Base-by-base conservation (phyloP, 2,329 filamentous ascomycete species). In the Aspergillus arachidicola region DNA sequence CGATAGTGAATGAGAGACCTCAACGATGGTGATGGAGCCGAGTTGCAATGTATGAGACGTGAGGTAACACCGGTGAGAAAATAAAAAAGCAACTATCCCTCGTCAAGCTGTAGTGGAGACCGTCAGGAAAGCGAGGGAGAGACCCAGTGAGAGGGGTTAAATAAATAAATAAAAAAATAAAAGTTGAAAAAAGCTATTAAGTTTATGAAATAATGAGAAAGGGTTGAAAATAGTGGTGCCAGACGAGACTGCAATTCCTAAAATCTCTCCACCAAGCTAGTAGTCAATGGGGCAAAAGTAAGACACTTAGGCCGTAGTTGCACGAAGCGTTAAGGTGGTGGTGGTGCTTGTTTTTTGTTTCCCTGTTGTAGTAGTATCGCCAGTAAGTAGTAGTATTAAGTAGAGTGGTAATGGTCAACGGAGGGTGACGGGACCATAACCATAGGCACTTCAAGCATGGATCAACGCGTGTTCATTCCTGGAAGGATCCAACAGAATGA, bases 391-490 rank as follows among this genome's bases (percentile, higher is more conserved):
- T 48, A 36, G 55, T 41, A 51, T 54, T 41, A 38, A 38, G 41
- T 30, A 53, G 51, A 50, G 51, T 60, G 60, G 57, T 58, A 58
- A 36, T 36, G 45, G 23, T 43, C 45, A 38, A 38, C 50, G 54
- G 59, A 58, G 62, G 54, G 57, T 38, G 61, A 62, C 45, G 61
- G 53, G 59, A 63, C 60, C 46, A 62, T 56, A 50, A 59, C 61
- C 46, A 61, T 53, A 45, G 61, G 57, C 45, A 46, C 38, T 53
- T 28, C 54, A 62, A 62, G 64, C 63, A 66, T 66, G 64, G 64
- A 63, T 68, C 66, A 70, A 69, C 64, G 64, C 63, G 67, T 66
- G 57, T 66, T 57, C 68, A 69, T 69, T 69, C 67, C 64, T 62
- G 41, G 21, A 55, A 41, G 38, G 34, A 36, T 60, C 54, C 54